Evolutionary conservation across 305 asterid species (phyloP).

Genomic region (Vinca major): DNA sequence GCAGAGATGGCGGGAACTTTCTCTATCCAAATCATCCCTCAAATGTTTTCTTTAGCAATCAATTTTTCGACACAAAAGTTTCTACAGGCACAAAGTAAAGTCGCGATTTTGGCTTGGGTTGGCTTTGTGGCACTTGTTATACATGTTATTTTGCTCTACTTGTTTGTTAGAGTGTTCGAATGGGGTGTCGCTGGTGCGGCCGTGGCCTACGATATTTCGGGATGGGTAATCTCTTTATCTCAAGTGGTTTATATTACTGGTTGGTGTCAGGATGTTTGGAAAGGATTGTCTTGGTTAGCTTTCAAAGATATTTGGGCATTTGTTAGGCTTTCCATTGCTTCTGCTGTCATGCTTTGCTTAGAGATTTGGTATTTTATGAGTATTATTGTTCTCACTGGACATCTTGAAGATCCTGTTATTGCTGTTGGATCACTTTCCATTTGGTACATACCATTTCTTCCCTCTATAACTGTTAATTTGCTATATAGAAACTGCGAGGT

Average conservation of each 20-base stretch:
- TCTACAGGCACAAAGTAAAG: conserved; percentile 81
- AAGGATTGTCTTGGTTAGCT: conserved; percentile 67
- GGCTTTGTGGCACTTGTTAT: conserved; percentile 50
- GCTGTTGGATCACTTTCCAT: conserved; percentile 95
- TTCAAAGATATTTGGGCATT: conserved; percentile 66
- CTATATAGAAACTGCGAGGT: no score
- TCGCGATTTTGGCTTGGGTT: conserved; percentile 64
- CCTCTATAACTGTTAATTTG: no score
- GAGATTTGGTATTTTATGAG: conserved; percentile 99
- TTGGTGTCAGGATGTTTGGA: conserved; percentile 83
- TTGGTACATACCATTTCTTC: conserved; percentile 37
- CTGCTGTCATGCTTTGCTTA: conserved; percentile 87
- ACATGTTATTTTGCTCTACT: conserved; percentile 39
- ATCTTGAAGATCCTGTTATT: conserved; percentile 71
- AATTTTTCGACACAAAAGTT: conserved; percentile 87
- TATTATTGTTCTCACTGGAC: conserved; percentile 80
- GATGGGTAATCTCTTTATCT: conserved; percentile 66
- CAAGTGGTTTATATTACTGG: conserved; percentile 58
- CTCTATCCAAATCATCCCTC: conserved; percentile 64
- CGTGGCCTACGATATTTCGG: conserved; percentile 67
- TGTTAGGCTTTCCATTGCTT: conserved; percentile 59
- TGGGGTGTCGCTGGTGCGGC: conserved; percentile 90
- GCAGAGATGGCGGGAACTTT: conserved; percentile 73
- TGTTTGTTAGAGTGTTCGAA: conserved; percentile 47
- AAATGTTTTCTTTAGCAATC: conserved; percentile 79